Conservation (phyloP, 192 early-diverging fungal species). For the Linnemannia hyalina region DNA sequence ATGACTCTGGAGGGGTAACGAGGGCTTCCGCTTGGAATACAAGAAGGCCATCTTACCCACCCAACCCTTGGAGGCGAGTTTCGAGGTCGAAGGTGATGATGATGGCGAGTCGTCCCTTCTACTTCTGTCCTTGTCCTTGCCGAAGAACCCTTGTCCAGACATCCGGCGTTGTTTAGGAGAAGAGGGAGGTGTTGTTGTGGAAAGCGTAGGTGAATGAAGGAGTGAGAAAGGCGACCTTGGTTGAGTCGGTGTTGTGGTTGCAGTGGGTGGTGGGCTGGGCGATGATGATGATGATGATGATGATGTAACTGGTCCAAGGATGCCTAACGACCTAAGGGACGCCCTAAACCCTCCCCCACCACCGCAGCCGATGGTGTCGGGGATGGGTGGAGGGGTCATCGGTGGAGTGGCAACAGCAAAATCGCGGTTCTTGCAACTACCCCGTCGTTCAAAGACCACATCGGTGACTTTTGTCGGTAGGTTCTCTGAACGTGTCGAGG, state of each 20-base stretch:
- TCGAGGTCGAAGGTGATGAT: slow-evolving; percentile 9
- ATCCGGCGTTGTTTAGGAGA: background rate
- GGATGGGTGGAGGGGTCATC: background rate
- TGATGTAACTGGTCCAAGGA: slow-evolving; percentile 12
- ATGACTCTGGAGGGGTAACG: slow-evolving; percentile 12
- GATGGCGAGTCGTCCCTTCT: background rate
- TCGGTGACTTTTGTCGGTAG: slow-evolving; percentile 31
- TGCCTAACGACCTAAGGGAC: slow-evolving; percentile 3
- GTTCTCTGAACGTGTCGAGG: slow-evolving; percentile 16
- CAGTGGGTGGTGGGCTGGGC: background rate
- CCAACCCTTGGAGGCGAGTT: slow-evolving; percentile 11
- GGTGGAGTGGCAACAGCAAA: background rate
- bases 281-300: background rate
- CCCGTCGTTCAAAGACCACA: slow-evolving; percentile 21
- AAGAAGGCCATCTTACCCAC: slow-evolving; percentile 21
- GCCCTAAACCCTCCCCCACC: background rate
- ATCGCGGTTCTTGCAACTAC: background rate
- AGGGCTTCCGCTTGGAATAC: slow-evolving; percentile 21
- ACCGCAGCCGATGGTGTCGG: background rate
- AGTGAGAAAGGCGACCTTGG: background rate
- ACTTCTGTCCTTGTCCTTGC: background rate
- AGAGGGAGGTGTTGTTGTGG: background rate
- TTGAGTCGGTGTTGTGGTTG: background rate
- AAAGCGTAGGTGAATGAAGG: background rate
- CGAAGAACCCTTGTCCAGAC: background rate